Base-by-base conservation (phyloP, 2,329 filamentous ascomycete genomes). In the Thielaviopsis ethacetica region DNA sequence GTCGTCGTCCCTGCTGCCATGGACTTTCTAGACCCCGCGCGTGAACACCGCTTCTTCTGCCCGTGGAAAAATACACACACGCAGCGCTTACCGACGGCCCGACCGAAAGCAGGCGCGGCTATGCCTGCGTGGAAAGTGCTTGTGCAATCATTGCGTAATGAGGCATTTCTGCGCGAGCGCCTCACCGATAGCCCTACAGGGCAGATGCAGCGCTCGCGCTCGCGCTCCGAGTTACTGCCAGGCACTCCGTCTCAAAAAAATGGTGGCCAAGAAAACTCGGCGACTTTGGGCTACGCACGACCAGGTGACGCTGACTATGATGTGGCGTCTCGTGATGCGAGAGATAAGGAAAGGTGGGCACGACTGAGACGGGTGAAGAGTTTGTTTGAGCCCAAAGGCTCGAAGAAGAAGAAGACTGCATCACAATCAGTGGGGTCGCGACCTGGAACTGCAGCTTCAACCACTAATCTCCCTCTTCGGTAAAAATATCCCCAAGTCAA, bases 31-130 rank as follows among this genome's bases (percentile, higher is more conserved):
- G 83, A 91, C 66, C 81, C 83, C 4, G 71, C 84, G 1, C 76
- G 77, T 5, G 85, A 91, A 68, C 88, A 93, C 69, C 81, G 88
- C 62, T 86, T 88, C 66, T 93, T 91, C 66, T 93, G 88, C 64
- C 88, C 88, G 0, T 93, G 88, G 88, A 77, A 84, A 61, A 88
- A 83, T 64, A 70, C 80, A 2, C 66, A 72, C 12, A 77, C 81
- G 1, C 86, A 91, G 67, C 81, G 73, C 67, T 62, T 67, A 59
- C 59, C 65, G 57, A 62, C 68, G 66, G 53, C 70, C 62, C 58
- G 68, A 38, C 66, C 70, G 13, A 69, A 67, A 52, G 66, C 65
- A 1, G 71, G 66, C 53, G 68, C 68, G 6, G 68, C 70, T 38
- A 67, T 71, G 63, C 69, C 80, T 0, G 81, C 75, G 0, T 84